A percentile compares a stretch with the other conserved stretches of the same genome.
phyloP scores from a whole-genome alignment of 2,329 filamentous ascomycete species.

The Cytospora piceicola region DNA sequence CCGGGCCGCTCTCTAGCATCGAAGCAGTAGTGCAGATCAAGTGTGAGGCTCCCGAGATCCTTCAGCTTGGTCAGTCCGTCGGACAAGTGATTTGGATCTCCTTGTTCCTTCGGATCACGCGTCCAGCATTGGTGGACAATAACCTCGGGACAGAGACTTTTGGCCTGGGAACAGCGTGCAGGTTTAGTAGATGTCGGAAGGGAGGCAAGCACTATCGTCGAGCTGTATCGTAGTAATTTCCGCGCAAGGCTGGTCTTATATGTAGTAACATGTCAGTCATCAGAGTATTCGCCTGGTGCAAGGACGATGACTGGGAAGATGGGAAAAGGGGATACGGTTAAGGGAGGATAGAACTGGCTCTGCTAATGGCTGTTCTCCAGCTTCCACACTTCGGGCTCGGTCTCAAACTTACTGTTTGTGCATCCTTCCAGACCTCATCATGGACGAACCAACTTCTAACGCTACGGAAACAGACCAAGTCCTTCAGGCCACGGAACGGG shows the following conservation, averaged over 20 bases:
- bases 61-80: background rate
- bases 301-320: no score
- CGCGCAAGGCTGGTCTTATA: background rate
- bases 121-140: background rate
- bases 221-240: background rate
- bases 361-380: no score
- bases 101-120: no score
- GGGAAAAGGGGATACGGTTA: no score
- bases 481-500: background rate
- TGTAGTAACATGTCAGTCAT: background rate
- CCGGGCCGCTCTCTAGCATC: background rate
- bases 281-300: no score
- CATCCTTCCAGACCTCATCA: background rate
- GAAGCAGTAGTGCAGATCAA: background rate
- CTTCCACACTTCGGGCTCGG: background rate
- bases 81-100: background rate
- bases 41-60: background rate
- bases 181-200: background rate
- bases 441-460: background rate
- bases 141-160: background rate
- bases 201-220: background rate
- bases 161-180: background rate
- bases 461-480: background rate
- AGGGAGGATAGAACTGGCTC: no score
- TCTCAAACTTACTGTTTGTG: background rate